phyloP scores from a whole-genome alignment of 1,139 yeast genomes.

The Entelexis paramagnoliae region DNA sequence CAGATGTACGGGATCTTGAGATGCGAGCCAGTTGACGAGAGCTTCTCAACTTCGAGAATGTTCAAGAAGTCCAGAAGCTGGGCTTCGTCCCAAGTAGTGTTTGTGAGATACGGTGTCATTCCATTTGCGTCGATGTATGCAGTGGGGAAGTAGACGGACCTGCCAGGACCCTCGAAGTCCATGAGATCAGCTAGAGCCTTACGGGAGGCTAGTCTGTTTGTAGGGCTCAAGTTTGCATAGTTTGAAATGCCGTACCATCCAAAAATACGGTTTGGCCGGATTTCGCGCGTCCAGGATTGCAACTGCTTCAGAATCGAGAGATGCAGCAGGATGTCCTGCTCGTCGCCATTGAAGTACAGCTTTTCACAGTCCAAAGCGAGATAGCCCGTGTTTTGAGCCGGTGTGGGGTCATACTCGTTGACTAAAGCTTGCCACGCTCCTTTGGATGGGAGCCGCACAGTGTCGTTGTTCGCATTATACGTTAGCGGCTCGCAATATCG shows the following conservation, averaged over 20 bases:
- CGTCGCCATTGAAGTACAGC: not conserved
- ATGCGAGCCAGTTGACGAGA: not conserved
- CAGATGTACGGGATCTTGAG: not conserved
- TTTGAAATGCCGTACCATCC: conserved; percentile 3
- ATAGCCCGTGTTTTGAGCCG: not conserved
- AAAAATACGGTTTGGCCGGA: not conserved
- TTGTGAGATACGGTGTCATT: not conserved
- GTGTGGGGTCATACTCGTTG: not conserved
- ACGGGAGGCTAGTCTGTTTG: not conserved
- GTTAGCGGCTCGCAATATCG: conserved; percentile 3
- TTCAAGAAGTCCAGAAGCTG: not conserved
- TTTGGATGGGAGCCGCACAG: not conserved
- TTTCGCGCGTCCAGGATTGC: conserved; percentile 1
- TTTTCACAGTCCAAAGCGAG: not conserved
- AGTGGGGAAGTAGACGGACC: not conserved
- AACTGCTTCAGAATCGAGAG: not conserved
- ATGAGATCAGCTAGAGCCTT: not conserved
- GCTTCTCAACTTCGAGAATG: not conserved
- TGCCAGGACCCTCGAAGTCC: not conserved
- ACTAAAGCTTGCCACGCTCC: not conserved
- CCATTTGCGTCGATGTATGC: not conserved
- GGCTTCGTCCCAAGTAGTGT: not conserved
- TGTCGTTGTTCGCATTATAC: not conserved
- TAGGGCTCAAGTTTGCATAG: not conserved
- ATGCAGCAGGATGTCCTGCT: not conserved